phyloP scores from a whole-genome alignment of 345 rosid species.

The Cardiospermum halicacabum region DNA sequence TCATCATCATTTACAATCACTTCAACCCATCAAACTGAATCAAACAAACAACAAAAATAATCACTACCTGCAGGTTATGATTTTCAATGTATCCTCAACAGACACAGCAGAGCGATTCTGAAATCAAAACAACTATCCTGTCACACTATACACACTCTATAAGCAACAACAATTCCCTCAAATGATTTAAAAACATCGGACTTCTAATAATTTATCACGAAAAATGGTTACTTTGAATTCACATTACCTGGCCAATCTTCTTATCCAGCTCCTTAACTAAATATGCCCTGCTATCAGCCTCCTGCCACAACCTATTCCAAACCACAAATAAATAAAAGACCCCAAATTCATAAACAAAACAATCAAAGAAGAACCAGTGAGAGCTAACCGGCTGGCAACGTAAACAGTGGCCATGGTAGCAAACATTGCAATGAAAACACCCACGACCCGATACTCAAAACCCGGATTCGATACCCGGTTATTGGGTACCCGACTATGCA shows the following conservation, averaged over 20 bases:
- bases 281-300: constrained; percentile 36
- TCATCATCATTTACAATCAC: not conserved
- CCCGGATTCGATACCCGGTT: constrained; percentile 24
- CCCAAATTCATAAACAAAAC: not conserved
- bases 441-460: constrained; percentile 24
- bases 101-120: constrained; percentile 40
- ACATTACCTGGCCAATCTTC: constrained; percentile 33
- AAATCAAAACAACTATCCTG: constrained; percentile 9
- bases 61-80: constrained; percentile 43
- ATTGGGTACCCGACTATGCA: constrained; percentile 34
- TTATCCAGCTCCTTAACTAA: constrained; percentile 36
- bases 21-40: not conserved
- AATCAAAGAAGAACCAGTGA: not conserved
- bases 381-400: constrained; percentile 39
- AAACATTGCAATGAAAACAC: constrained; percentile 30
- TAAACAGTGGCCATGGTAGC: constrained; percentile 38
- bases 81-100: constrained; percentile 45
- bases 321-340: not conserved
- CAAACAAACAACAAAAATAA: not conserved
- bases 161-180: not conserved
- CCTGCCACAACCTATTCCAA: constrained; percentile 44
- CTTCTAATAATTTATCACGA: not conserved
- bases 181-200: not conserved
- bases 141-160: not conserved
- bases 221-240: not conserved